Conservation (phyloP, 495 filamentous ascomycete species). For the Letharia lupina region DNA sequence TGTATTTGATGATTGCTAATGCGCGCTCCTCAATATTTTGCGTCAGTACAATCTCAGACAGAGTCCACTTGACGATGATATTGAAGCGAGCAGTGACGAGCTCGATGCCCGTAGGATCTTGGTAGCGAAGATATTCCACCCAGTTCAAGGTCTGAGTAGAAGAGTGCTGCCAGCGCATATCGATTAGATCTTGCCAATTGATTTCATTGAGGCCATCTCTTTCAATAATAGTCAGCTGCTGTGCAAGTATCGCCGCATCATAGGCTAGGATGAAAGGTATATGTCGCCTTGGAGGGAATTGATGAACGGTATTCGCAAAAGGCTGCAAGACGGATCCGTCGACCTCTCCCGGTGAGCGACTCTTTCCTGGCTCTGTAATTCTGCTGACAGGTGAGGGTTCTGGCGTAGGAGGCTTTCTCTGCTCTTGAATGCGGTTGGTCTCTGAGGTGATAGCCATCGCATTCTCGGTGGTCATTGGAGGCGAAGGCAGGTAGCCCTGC, state of each 20-base stretch:
- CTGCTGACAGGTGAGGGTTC: slow-evolving; percentile 40
- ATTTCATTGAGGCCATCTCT: slow-evolving; percentile 94
- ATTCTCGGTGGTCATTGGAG: slow-evolving; percentile 65
- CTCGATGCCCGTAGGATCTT: slow-evolving; percentile 79
- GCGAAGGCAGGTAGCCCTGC: slow-evolving; percentile 67
- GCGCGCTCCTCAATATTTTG: slow-evolving; percentile 73
- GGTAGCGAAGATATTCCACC: slow-evolving; percentile 85
- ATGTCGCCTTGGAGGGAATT: slow-evolving; percentile 41
- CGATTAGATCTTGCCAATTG: slow-evolving; percentile 95
- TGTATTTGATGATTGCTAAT: slow-evolving; percentile 77
- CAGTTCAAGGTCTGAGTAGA: slow-evolving; percentile 58
- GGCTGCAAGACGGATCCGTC: slow-evolving; percentile 21
- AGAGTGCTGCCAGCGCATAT: slow-evolving; percentile 82
- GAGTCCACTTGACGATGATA: slow-evolving; percentile 93
- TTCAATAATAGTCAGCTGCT: slow-evolving; percentile 93
- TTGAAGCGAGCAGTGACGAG: slow-evolving; percentile 97
- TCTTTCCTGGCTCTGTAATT: slow-evolving; percentile 16
- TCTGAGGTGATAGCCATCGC: slow-evolving; percentile 43
- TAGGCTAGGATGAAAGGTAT: slow-evolving; percentile 88
- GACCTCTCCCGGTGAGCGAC: slow-evolving; percentile 18
- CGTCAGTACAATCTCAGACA: slow-evolving; percentile 86
- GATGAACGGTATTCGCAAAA: slow-evolving; percentile 23
- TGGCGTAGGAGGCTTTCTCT: slow-evolving; percentile 42
- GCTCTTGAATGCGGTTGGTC: slow-evolving; percentile 35
- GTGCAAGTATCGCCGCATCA: slow-evolving; percentile 79